phyloP scores from a whole-genome alignment of 1,284 basidiomycete genomes.

The Tylopilus sp. region DNA sequence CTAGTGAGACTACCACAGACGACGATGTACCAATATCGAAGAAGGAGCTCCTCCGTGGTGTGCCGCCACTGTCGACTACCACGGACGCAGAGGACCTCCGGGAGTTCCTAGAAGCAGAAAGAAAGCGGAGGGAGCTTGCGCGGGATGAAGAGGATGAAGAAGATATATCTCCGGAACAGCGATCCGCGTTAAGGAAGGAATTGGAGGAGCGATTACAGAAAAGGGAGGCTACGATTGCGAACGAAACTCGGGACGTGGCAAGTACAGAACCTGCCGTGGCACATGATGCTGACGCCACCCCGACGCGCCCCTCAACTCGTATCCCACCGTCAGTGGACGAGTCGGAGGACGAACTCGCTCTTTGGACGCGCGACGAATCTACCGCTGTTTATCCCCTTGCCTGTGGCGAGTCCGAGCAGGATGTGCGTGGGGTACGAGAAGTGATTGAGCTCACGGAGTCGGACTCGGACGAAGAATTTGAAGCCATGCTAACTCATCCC shows the following conservation, averaged over 20 bases:
- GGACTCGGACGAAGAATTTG: conserved; percentile 31
- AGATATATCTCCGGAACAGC: conserved; percentile 20
- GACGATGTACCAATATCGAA: conserved; percentile 33
- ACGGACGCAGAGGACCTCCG: conserved; percentile 54
- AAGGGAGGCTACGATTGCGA: conserved; percentile 23
- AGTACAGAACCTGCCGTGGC: conserved; percentile 30
- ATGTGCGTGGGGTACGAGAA: conserved; percentile 16
- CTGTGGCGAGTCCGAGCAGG: conserved; percentile 15
- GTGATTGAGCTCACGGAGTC: conserved; percentile 38
- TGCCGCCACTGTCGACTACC: conserved; percentile 46
- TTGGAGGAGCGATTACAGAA: conserved; percentile 14
- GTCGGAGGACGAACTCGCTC: conserved; percentile 46
- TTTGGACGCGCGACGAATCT: conserved; percentile 40
- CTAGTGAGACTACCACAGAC: conserved; percentile 21
- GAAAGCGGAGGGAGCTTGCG: conserved; percentile 42
- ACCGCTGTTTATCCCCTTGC: conserved; percentile 28
- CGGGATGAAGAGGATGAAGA: conserved; percentile 40
- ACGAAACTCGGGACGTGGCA: conserved; percentile 4
- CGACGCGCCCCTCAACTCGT: conserved; percentile 13
- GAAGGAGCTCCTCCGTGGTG: conserved; percentile 27
- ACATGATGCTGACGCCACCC: conserved; percentile 15
- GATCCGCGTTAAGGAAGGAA: conserved; percentile 15
- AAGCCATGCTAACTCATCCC: conserved; percentile 25
- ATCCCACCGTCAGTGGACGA: conserved; percentile 22
- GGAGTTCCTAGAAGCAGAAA: conserved; percentile 64